Evolutionary conservation across 2,329 filamentous ascomycete genomes (phyloP).

Genomic region (Westerdykella sp.): DNA sequence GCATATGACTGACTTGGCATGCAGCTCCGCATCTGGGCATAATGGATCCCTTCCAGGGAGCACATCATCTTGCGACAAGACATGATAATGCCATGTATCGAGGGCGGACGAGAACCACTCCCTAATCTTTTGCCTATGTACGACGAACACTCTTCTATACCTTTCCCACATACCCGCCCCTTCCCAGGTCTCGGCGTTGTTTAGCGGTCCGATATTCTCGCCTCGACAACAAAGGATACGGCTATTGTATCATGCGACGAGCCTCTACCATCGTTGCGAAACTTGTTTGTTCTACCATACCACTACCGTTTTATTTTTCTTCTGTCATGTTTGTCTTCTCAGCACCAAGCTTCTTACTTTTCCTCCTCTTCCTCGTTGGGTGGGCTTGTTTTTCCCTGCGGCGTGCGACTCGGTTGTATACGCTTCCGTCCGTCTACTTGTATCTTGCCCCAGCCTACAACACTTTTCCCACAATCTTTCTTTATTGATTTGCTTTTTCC

Average conservation of each 20-base stretch:
- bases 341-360: constrained; percentile 6
- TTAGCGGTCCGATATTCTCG: constrained; percentile 1
- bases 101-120: constrained; percentile 21
- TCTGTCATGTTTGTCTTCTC: neutral
- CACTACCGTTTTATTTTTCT: constrained; percentile 16
- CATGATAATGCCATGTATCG: constrained; percentile 26
- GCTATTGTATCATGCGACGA: constrained; percentile 22
- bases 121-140: constrained; percentile 21
- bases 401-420: neutral
- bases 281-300: constrained; percentile 26
- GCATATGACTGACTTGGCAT: constrained; percentile 17
- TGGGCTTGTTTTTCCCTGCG: constrained; percentile 2
- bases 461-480: neutral
- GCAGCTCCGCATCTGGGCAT: constrained; percentile 51
- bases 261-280: constrained; percentile 20
- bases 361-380: constrained; percentile 13
- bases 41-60: constrained; percentile 13
- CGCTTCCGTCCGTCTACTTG: neutral
- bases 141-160: constrained; percentile 17
- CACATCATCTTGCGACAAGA: constrained; percentile 7
- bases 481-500: neutral
- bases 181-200: constrained; percentile 14
- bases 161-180: constrained; percentile 26
- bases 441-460: neutral
- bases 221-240: constrained; percentile 14